Evolutionary conservation across 108 stramenopile species (phyloP).

Genomic region (Fragilaria crotonensis): DNA sequence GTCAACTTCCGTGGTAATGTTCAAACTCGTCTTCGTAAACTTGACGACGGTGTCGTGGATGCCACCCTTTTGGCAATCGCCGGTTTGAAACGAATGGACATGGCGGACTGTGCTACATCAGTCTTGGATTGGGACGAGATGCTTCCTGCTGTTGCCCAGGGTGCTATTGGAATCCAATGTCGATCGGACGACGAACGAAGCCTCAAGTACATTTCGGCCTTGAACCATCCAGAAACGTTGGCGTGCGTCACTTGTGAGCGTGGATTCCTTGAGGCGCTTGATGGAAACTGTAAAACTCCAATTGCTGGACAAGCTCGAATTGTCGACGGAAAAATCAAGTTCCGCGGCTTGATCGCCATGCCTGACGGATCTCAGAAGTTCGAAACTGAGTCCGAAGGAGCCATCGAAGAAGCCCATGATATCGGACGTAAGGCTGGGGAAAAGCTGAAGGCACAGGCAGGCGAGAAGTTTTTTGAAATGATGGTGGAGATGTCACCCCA

Average conservation of each 20-base stretch:
- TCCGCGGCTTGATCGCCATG: constrained; percentile 90
- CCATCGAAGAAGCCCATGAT: constrained; percentile 64
- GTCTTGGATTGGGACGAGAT: constrained; percentile 95
- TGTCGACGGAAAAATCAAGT: constrained; percentile 80
- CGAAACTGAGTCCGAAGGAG: constrained; percentile 67
- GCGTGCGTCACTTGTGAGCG: constrained; percentile 98
- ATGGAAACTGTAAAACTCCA: constrained; percentile 99
- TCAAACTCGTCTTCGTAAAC: constrained; percentile 97
- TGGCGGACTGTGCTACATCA: constrained; percentile 88
- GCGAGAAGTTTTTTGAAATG: constrained; percentile 90
- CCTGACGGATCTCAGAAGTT: constrained; percentile 85
- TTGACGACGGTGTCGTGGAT: constrained; percentile 97
- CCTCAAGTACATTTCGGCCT: constrained; percentile 86
- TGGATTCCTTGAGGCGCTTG: constrained; percentile 94
- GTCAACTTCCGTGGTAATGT: constrained; percentile 99
- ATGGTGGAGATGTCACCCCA: constrained; percentile 94
- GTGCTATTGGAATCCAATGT: constrained; percentile 99
- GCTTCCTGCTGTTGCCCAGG: constrained; percentile 99
- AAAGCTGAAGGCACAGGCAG: constrained; percentile 81
- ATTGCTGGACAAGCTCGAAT: constrained; percentile 97
- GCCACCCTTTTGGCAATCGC: constrained; percentile 98
- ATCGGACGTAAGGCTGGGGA: constrained; percentile 83
- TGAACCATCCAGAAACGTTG: constrained; percentile 90
- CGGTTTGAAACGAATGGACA: constrained; percentile 97
- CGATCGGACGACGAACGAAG: constrained; percentile 85